These are phyloP conservation scores for Auxenochlorella protothecoides DNA, from an alignment of 139 green algal species.

Conservation along the genomic window DNA sequence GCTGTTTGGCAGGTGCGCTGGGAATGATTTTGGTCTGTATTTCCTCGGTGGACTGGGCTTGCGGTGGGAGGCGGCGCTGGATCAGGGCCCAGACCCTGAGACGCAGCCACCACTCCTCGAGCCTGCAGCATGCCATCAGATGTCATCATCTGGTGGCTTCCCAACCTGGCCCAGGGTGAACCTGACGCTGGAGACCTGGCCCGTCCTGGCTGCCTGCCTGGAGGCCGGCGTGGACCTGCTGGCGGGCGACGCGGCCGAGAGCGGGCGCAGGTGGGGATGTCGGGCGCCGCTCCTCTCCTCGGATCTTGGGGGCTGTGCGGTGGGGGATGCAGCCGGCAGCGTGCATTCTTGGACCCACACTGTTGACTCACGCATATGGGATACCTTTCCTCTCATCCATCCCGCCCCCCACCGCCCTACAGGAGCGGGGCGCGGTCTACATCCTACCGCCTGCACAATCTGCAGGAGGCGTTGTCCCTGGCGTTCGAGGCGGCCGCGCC, in stretches of 20 bases:
- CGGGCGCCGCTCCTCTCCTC: too few species aligned
- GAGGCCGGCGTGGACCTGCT: slow-evolving; percentile 26
- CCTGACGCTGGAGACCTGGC: slow-evolving; percentile 15
- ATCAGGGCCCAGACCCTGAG: too few species aligned
- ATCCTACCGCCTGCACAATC: slow-evolving; percentile 26
- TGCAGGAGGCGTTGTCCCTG: slow-evolving; percentile 44
- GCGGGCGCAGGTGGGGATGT: slow-evolving; percentile 26
- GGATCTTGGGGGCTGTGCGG: too few species aligned
- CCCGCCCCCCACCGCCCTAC: not conserved
- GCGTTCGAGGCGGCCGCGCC: slow-evolving; percentile 34
- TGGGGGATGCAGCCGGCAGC: too few species aligned
- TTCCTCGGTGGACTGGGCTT: not conserved
- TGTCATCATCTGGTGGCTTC: too few species aligned
- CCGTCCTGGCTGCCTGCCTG: slow-evolving; percentile 14
- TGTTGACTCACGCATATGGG: too few species aligned
- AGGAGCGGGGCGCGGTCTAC: slow-evolving; percentile 26
- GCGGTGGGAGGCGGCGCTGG: not conserved
- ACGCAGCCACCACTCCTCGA: too few species aligned
- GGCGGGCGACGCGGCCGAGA: slow-evolving; percentile 15
- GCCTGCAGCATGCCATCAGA: too few species aligned
- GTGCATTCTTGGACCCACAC: too few species aligned
- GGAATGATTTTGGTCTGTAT: not conserved
- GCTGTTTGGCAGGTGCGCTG: slow-evolving; percentile 24
- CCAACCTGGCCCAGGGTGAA: not conserved
- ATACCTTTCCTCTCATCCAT: too few species aligned